Percentiles rank a stretch among this genome's conserved stretches.
These are phyloP conservation scores for Lepiota venenata DNA, from an alignment of 768 basidiomycete genomes.

Conservation along the genomic window DNA sequence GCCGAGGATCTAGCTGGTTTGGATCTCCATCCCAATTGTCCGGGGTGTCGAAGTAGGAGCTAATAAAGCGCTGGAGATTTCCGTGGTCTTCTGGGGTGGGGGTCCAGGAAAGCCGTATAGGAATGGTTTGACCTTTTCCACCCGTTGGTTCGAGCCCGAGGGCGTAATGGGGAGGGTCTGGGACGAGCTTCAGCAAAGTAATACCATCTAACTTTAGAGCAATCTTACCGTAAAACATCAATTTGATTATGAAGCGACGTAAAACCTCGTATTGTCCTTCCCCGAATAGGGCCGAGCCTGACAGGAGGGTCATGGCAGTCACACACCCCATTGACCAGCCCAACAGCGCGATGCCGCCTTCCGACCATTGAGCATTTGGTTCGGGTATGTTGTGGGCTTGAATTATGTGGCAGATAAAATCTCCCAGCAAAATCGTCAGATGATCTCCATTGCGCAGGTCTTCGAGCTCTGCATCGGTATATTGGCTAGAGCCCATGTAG, in stretches of 20 bases:
- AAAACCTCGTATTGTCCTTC: conserved; percentile 19
- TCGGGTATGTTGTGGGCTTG: conserved; percentile 23
- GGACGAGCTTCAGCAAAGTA: background rate
- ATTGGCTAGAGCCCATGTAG: conserved; percentile 31
- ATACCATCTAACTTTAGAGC: background rate
- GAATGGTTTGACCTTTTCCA: conserved; percentile 16
- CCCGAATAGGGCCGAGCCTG: conserved; percentile 20
- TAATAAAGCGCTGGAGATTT: conserved; percentile 25
- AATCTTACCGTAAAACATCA: conserved; percentile 30
- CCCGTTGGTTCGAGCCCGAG: conserved; percentile 22
- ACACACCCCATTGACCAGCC: conserved; percentile 37
- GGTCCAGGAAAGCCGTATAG: no score
- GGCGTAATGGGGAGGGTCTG: conserved; percentile 29
- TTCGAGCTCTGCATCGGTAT: conserved; percentile 29
- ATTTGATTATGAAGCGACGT: conserved; percentile 25
- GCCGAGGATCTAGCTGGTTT: conserved; percentile 19
- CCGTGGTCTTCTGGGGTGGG: conserved; percentile 19
- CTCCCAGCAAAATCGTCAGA: conserved; percentile 20
- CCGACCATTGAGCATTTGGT: conserved; percentile 21
- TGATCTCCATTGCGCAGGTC: conserved; percentile 26
- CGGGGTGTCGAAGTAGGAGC: conserved; percentile 25
- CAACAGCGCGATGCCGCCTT: conserved; percentile 31
- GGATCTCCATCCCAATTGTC: conserved; percentile 16
- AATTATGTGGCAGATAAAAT: conserved; percentile 27
- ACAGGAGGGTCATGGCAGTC: conserved; percentile 26